Percentiles rank a stretch among this genome's conserved stretches.
Evolutionary conservation across 169 alveolate species (phyloP).

Genomic region (Fabrea salina): DNA sequence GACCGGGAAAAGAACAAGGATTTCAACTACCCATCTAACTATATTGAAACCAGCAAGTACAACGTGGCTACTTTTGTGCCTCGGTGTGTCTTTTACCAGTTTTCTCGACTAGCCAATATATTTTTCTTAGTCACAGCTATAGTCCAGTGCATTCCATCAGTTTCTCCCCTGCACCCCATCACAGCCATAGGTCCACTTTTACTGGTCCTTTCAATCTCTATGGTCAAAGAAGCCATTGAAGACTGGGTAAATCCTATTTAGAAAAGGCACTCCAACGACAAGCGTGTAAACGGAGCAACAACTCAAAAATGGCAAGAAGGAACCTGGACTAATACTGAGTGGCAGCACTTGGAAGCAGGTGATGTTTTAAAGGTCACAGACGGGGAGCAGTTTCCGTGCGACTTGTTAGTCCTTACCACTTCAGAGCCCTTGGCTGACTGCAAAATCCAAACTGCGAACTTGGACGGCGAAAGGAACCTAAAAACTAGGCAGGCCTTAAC

Average conservation of each 20-base stretch:
- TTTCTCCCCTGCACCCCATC: conserved; percentile 65
- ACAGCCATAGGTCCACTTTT: conserved; percentile 64
- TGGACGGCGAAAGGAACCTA: conserved; percentile 77
- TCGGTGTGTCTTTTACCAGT: conserved; percentile 62
- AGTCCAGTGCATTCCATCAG: conserved; percentile 55
- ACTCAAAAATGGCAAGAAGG: conserved; percentile 47
- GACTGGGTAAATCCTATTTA: conserved; percentile 45
- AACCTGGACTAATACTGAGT: conserved; percentile 22
- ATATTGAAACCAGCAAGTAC: conserved; percentile 62
- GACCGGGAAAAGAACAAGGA: not conserved
- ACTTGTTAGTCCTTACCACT: conserved; percentile 51
- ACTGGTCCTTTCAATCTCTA: conserved; percentile 53
- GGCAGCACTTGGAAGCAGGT: conserved; percentile 46
- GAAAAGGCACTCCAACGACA: conserved; percentile 69
- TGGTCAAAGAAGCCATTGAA: conserved; percentile 65
- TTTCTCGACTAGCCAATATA: conserved; percentile 71
- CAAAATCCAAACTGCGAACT: conserved; percentile 66
- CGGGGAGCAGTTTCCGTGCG: conserved; percentile 63
- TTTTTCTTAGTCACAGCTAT: conserved; percentile 75
- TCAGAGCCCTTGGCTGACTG: conserved; percentile 65
- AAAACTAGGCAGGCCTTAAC: conserved; percentile 47
- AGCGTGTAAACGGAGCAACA: conserved; percentile 55
- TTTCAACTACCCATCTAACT: conserved; percentile 31
- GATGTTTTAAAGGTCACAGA: conserved; percentile 47
- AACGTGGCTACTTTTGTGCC: conserved; percentile 71